Conservation (phyloP, 2,329 filamentous ascomycete genomes). For the Chrysoporthe austroafricana region DNA sequence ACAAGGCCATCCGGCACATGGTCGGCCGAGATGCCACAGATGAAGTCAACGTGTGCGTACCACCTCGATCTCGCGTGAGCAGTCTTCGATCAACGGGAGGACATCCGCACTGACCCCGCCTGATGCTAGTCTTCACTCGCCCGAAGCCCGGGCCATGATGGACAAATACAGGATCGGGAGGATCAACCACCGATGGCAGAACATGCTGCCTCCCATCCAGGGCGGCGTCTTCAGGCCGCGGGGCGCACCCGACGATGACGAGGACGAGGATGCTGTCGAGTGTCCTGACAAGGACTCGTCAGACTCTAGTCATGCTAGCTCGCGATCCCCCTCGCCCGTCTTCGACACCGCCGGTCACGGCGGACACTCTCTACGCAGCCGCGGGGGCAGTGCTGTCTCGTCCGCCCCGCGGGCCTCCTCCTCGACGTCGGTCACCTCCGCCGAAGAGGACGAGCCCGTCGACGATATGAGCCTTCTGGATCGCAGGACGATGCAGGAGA, state of each 20-base stretch:
- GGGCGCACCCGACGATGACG: slow-evolving; percentile 41
- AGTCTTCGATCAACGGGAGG: neutral
- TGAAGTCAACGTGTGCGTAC: slow-evolving; percentile 82
- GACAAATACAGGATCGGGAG: slow-evolving; percentile 80
- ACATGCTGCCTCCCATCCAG: slow-evolving; percentile 90
- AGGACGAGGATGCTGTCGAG: slow-evolving; percentile 30
- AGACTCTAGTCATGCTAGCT: slow-evolving; percentile 29
- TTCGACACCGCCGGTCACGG: slow-evolving; percentile 48
- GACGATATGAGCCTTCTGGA: slow-evolving; percentile 71
- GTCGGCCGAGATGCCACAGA: slow-evolving; percentile 92
- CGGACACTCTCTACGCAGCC: slow-evolving; percentile 42
- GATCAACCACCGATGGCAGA: slow-evolving; percentile 80
- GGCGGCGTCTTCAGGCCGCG: slow-evolving; percentile 73
- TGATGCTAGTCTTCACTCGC: slow-evolving; percentile 73
- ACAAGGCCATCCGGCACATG: slow-evolving; percentile 91
- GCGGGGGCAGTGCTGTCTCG: slow-evolving; percentile 36
- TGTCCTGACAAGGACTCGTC: slow-evolving; percentile 25
- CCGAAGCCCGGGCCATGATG: slow-evolving; percentile 77
- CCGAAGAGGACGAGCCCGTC: slow-evolving; percentile 45
- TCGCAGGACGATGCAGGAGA: slow-evolving; percentile 72
- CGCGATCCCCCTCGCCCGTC: slow-evolving; percentile 55
- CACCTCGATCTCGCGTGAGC: neutral
- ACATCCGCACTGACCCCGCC: slow-evolving; percentile 17
- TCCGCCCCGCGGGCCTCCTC: slow-evolving; percentile 48
- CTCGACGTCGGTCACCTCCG: slow-evolving; percentile 61